Evolutionary conservation across 1,284 basidiomycete species (phyloP).

Genomic region (Mycena citricolor): DNA sequence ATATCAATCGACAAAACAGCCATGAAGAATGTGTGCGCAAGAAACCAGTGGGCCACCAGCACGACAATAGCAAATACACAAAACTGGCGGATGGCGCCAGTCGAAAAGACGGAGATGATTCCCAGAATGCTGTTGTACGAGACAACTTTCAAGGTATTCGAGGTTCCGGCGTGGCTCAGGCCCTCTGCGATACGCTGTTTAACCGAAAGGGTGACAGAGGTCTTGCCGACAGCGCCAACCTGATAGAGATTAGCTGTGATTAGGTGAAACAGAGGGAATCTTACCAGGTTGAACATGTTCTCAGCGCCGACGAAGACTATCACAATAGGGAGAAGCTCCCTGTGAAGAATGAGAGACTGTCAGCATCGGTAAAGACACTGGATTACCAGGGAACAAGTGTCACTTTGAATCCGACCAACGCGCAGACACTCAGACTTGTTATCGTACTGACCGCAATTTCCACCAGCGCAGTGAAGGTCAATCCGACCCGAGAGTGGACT

Average conservation of each 20-base stretch:
- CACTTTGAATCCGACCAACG: slow-evolving; percentile 79
- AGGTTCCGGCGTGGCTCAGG: slow-evolving; percentile 83
- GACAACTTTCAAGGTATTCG: slow-evolving; percentile 89
- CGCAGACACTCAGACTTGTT: slow-evolving; percentile 90
- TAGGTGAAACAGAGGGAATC: slow-evolving; percentile 27
- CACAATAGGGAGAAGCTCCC: slow-evolving; percentile 88
- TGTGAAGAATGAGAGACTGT: slow-evolving; percentile 29
- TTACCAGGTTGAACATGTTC: slow-evolving; percentile 93
- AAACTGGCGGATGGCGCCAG: slow-evolving; percentile 88
- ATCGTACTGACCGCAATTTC: slow-evolving; percentile 91
- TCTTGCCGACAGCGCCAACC: slow-evolving; percentile 89
- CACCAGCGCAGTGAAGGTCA: slow-evolving; percentile 91
- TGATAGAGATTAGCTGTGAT: slow-evolving; percentile 30
- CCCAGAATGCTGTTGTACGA: slow-evolving; percentile 84
- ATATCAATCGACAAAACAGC: slow-evolving; percentile 90
- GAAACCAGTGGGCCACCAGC: slow-evolving; percentile 93
- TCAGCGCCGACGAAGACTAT: slow-evolving; percentile 96
- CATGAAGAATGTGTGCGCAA: slow-evolving; percentile 90
- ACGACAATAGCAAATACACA: slow-evolving; percentile 94
- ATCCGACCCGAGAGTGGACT: slow-evolving; percentile 88
- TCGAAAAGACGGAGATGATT: slow-evolving; percentile 74
- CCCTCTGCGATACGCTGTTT: slow-evolving; percentile 92
- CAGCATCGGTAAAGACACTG: slow-evolving; percentile 7
- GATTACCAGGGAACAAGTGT: slow-evolving; percentile 84
- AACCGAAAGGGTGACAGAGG: slow-evolving; percentile 87